Evolutionary conservation across 2,329 filamentous ascomycete species (phyloP), one percentile per base, ranked within the genome.

Genomic region (Plectosphaerella plurivora): DNA sequence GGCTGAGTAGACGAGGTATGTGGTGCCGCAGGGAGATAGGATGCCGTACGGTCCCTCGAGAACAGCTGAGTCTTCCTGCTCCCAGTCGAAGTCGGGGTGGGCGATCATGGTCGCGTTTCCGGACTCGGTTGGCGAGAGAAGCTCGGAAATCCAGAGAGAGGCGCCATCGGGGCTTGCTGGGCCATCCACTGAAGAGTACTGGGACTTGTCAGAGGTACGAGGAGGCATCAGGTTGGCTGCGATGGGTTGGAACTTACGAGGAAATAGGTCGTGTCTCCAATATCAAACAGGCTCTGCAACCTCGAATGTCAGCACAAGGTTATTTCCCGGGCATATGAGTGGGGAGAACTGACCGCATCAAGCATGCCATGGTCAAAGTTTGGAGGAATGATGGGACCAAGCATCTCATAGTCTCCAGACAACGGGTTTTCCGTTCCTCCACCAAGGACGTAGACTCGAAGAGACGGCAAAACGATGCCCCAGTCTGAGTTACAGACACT

Each of bases 1-100:
- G 33, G 58, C 58, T 15, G 58, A 57, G 55, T 60, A 60, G 8
- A 55, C 52, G 15, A 60, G 44, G 47, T 50, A 60, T 25, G 53
- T 45, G n/a, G 48, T 51, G 28, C 55, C 57, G 18, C 47, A 41
- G 22, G 53, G 55, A 20, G 52, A 54, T 16, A 50, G 50, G 18
- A 60, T 53, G 6, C 50, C 58, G 14, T 45, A 51, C 2, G 58
- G 49, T 4, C 58, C 58, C 42, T 60, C 58, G 44, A 57, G 52
- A 33, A 60, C 57, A 9, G 44, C 50, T 12, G 50, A 50, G 45
- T 24, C 50, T 24, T 55, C 49, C 24, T 49, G 51, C 49, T 60
- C 58, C 52, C 57, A 60, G 41, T 39, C 50, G 33, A 51, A 50
- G 18, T 51, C 39, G 18, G 57, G 57, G 28, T 51, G 50, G 2